Evolutionary conservation across 129 eudicot genomes (phyloP).

Genomic region (Helianthus tuberosus): DNA sequence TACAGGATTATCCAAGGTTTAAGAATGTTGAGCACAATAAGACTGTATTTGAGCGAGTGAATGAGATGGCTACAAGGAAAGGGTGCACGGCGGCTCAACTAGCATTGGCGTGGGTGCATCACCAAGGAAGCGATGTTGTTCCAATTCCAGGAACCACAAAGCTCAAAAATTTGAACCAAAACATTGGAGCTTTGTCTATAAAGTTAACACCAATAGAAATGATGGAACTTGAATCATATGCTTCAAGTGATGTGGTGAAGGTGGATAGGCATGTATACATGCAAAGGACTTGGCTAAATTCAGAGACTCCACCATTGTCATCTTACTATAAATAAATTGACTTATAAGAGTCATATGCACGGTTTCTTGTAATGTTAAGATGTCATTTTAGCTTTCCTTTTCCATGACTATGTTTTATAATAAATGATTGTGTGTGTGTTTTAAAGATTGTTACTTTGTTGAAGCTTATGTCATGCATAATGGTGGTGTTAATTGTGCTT

Average conservation of each 20-base stretch:
- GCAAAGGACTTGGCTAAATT: constrained; percentile 32
- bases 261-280: constrained; percentile 37
- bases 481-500: no score
- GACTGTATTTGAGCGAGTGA: constrained; percentile 38
- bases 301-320: constrained; percentile 57
- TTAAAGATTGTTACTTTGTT: no score
- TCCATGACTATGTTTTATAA: no score
- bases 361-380: no score
- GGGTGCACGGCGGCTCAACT: constrained; percentile 61
- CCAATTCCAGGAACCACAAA: constrained; percentile 71
- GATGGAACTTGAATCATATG: constrained; percentile 43
- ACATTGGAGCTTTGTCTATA: constrained; percentile 50
- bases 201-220: constrained; percentile 50
- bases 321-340: constrained; percentile 12
- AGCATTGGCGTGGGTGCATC: constrained; percentile 65
- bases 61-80: constrained; percentile 47
- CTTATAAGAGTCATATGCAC: no score
- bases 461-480: no score
- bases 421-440: no score
- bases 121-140: constrained; percentile 57
- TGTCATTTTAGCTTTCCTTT: no score
- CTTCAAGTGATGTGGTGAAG: constrained; percentile 40
- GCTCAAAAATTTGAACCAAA: constrained; percentile 47
- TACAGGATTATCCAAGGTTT: constrained; percentile 49
- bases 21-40: constrained; percentile 54